A percentile compares a stretch with the other conserved stretches of the same genome.
These are phyloP conservation scores for Naganishia vaughanmartiniae DNA, from an alignment of 768 basidiomycete species.

Conservation along the genomic window DNA sequence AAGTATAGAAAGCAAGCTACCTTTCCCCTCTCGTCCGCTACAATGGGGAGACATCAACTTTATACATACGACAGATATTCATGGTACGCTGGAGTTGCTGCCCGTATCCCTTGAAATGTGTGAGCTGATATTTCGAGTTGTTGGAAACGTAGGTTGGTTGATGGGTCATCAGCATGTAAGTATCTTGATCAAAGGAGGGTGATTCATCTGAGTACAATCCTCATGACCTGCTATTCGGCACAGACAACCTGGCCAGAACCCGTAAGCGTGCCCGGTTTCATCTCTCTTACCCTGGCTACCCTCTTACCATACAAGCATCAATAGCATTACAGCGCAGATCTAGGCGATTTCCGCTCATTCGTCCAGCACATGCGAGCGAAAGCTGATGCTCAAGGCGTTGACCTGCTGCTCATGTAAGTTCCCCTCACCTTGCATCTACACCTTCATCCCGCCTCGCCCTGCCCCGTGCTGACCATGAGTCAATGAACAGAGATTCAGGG, in stretches of 20 bases:
- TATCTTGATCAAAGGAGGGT: not conserved
- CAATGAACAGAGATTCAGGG: constrained; percentile 42
- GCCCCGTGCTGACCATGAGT: constrained; percentile 53
- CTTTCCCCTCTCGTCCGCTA: constrained; percentile 62
- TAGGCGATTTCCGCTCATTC: constrained; percentile 86
- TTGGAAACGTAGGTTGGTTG: constrained; percentile 59
- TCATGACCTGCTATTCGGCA: constrained; percentile 7
- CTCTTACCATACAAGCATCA: not conserved
- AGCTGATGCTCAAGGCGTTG: constrained; percentile 71
- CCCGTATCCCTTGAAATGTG: too few species aligned
- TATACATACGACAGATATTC: constrained; percentile 79
- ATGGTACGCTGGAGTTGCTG: constrained; percentile 54
- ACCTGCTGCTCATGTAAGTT: constrained; percentile 65
- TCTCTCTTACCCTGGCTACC: too few species aligned
- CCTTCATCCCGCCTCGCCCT: constrained; percentile 48
- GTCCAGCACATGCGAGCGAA: constrained; percentile 74
- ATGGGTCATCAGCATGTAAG: constrained; percentile 68
- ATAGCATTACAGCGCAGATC: constrained; percentile 57
- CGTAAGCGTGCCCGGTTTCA: constrained; percentile 37
- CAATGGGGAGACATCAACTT: constrained; percentile 89
- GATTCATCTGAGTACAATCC: not conserved
- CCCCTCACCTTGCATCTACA: not conserved
- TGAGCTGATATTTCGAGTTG: not conserved
- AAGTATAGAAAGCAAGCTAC: constrained; percentile 20
- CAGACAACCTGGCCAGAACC: constrained; percentile 52